These are phyloP conservation scores for Turritis glabra DNA, from an alignment of 345 rosid species.

Conservation along the genomic window DNA sequence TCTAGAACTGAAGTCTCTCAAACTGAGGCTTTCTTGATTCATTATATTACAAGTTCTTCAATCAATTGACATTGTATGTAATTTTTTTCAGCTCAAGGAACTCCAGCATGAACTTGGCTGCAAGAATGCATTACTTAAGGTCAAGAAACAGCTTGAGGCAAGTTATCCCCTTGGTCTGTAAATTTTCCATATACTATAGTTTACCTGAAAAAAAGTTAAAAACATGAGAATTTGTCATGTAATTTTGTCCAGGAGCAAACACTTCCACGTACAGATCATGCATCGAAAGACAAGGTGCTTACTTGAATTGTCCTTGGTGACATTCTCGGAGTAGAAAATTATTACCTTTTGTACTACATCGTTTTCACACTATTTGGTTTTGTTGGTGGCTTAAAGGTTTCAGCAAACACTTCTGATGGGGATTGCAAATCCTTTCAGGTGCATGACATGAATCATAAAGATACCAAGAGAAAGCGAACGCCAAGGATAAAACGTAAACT, in stretches of 20 bases:
- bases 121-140: slow-evolving; percentile 50
- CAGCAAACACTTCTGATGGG: slow-evolving; percentile 30
- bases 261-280: slow-evolving; percentile 18
- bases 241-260: slow-evolving; percentile 44
- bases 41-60: slow-evolving; percentile 1
- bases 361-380: slow-evolving; percentile 31
- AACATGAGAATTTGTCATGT: slow-evolving; percentile 16
- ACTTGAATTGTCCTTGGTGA: background rate
- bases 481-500: slow-evolving; percentile 46
- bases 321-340: slow-evolving; percentile 4
- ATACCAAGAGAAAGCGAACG: slow-evolving; percentile 42
- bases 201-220: background rate
- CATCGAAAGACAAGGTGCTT: slow-evolving; percentile 42
- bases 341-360: background rate
- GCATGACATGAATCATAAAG: slow-evolving; percentile 34
- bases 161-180: slow-evolving; percentile 1
- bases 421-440: slow-evolving; percentile 31
- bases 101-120: slow-evolving; percentile 80
- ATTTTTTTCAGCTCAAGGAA: slow-evolving; percentile 52
- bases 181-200: background rate
- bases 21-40: slow-evolving; percentile 12
- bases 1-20: slow-evolving; percentile 17
- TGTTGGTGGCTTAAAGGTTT: slow-evolving; percentile 41
- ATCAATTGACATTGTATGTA: slow-evolving; percentile 13
- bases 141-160: slow-evolving; percentile 37